Evolutionary conservation across 257 asterid species (phyloP), one percentile per base, ranked within the genome.

Genomic region (Penstemon barbatus): DNA sequence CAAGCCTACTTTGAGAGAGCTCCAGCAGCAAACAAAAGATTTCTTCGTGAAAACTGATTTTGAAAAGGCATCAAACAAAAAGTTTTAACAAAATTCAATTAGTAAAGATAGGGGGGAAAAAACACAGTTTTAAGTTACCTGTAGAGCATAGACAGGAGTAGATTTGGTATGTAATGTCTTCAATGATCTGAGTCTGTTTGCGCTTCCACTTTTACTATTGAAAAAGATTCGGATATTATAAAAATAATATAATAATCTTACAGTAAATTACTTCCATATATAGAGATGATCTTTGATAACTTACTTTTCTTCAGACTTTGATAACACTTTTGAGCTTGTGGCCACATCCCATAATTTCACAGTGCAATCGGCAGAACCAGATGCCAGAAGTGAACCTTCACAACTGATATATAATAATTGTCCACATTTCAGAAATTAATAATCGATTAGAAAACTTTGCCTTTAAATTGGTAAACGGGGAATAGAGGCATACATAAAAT

Each of bases 351-450:
- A 94, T 76, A 94, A 65, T 76, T 94, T 94, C 55, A 94, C 99
- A 37, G 99, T 87, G 87, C 93, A 83, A 79, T 94, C 99, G 37
- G 99, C 99, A 71, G 99, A 94, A 63, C 99, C 99, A 42, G 99
- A 94, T 70, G 99, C 99, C 57, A 94, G 90, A 58, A 94, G 88
- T n/a, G 99, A 89, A 46, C 99, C 97, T 86, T 94, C 99, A 62
- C 97, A 82, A 62, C 99, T 94, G 89, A 74, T 74, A 77, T 74
- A 77, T 51, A 53, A 59, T 55, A 66, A 43, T 49, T 7, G 74
- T 44, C 57, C 40, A 66, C 61, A 65, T 46, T 56, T 63, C 53
- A 39, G 19, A n/a, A 61, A 48, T 63, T 15, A 43, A 62, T 60
- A 40, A 5, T 57, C 48, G 13, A 78, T 25, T 25, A 5, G 18